Conservation (phyloP, 2,329 filamentous ascomycete species). For the Claviceps pazoutovae region DNA sequence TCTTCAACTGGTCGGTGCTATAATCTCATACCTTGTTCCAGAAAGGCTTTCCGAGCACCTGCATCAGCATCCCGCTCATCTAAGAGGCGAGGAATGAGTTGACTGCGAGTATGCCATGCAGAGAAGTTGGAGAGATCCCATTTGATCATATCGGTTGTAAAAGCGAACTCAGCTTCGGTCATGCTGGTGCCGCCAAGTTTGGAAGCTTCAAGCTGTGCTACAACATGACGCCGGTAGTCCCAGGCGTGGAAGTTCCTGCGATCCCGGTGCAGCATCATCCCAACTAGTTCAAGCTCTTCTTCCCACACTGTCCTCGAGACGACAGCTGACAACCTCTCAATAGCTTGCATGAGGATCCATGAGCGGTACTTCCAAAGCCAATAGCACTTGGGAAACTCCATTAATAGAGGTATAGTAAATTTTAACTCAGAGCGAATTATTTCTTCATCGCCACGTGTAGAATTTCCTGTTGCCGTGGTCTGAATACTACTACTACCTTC, state of each 20-base stretch:
- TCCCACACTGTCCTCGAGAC: slow-evolving; percentile 60
- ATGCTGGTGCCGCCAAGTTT: slow-evolving; percentile 44
- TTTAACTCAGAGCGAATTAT: slow-evolving; percentile 58
- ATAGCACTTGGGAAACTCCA: slow-evolving; percentile 90
- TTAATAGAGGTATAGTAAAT: slow-evolving; percentile 73
- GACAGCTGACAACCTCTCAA: slow-evolving; percentile 41
- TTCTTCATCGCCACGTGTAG: slow-evolving; percentile 1
- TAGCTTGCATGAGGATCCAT: slow-evolving; percentile 68
- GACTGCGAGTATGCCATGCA: slow-evolving; percentile 85
- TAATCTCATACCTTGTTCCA: slow-evolving; percentile 47
- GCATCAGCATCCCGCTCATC: slow-evolving; percentile 54
- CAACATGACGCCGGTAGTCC: slow-evolving; percentile 73
- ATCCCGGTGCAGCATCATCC: slow-evolving; percentile 80
- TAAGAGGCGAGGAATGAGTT: slow-evolving; percentile 65
- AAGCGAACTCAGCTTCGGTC: slow-evolving; percentile 69
- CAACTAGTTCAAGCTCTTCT: slow-evolving; percentile 66
- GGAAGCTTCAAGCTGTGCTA: slow-evolving; percentile 56
- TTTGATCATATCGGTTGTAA: slow-evolving; percentile 79
- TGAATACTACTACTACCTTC: neutral
- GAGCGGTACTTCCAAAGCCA: slow-evolving; percentile 97
- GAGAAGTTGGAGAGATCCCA: slow-evolving; percentile 90
- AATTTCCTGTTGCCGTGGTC: neutral
- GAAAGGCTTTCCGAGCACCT: slow-evolving; percentile 48
- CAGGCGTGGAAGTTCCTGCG: slow-evolving; percentile 93
- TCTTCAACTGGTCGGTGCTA: slow-evolving; percentile 7